phyloP scores from a whole-genome alignment of 345 rosid species.

The Kandelia obovata region DNA sequence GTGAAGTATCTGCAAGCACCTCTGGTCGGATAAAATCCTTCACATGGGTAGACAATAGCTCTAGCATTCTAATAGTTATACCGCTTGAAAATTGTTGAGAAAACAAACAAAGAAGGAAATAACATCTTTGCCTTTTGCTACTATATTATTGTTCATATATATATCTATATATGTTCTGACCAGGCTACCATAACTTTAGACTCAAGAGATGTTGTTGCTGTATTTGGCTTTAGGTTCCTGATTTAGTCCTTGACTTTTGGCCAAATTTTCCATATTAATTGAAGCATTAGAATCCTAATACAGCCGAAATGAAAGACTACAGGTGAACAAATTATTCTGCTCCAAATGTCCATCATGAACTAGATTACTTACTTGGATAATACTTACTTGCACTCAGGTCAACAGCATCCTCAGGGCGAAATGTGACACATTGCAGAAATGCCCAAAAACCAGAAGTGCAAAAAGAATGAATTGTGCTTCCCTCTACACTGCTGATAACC shows the following conservation, averaged over 20 bases:
- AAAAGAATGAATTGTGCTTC: conserved; percentile 22
- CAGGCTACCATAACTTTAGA: too few relatives aligned
- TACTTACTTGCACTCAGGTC: conserved; percentile 36
- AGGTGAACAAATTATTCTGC: neutral
- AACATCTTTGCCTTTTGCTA: too few relatives aligned
- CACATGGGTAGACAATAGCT: neutral
- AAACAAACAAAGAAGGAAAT: too few relatives aligned
- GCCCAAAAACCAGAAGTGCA: conserved; percentile 29
- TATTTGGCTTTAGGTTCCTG: too few relatives aligned
- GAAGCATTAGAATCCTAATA: neutral
- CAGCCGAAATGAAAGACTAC: neutral
- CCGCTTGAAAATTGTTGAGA: neutral
- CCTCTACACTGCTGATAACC: conserved; percentile 30
- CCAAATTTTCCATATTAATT: neutral
- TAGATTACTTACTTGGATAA: neutral
- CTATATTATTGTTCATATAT: too few relatives aligned
- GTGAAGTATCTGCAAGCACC: conserved; percentile 28
- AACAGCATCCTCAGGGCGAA: conserved; percentile 30
- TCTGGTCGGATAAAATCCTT: conserved; percentile 8
- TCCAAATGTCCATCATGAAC: neutral
- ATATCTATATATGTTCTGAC: too few relatives aligned
- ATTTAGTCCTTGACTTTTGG: too few relatives aligned
- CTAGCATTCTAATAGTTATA: neutral
- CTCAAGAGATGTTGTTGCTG: too few relatives aligned
- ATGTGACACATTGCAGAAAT: conserved; percentile 30